A percentile compares a stretch with the other conserved stretches of the same genome.
phyloP scores from a whole-genome alignment of 345 rosid genomes.

The Laguncularia racemosa region DNA sequence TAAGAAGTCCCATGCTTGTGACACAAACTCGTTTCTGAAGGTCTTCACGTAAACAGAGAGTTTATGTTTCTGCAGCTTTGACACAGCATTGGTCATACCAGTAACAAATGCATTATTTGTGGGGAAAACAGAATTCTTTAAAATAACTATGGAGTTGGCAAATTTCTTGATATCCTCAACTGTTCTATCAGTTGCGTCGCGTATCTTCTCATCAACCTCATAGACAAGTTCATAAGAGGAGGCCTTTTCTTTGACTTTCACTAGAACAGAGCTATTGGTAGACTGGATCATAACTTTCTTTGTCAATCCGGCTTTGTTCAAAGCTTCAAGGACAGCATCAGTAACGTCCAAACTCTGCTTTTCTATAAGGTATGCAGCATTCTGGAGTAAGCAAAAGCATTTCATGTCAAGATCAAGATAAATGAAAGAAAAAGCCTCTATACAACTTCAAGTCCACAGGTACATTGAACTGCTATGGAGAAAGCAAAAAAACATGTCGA shows the following conservation, averaged over 20 bases:
- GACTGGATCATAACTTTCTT: constrained; percentile 79
- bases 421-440: background rate
- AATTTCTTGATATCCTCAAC: constrained; percentile 54
- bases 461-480: background rate
- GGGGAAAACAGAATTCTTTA: constrained; percentile 50
- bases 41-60: constrained; percentile 60
- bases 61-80: constrained; percentile 33
- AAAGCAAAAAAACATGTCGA: no score
- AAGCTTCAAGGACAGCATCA: constrained; percentile 45
- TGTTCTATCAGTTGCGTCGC: constrained; percentile 40
- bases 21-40: constrained; percentile 77
- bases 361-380: constrained; percentile 63
- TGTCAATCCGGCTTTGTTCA: constrained; percentile 55
- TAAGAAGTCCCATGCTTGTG: constrained; percentile 90
- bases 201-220: constrained; percentile 50
- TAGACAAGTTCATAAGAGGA: constrained; percentile 51
- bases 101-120: constrained; percentile 15
- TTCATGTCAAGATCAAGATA: background rate
- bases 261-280: constrained; percentile 62
- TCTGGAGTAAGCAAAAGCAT: constrained; percentile 29
- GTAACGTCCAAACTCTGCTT: constrained; percentile 41
- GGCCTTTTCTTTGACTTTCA: constrained; percentile 39
- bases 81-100: constrained; percentile 32
- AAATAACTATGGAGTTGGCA: constrained; percentile 56
- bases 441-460: background rate